phyloP scores from a whole-genome alignment of 1,284 basidiomycete species.

The Takashimella koratensis region DNA sequence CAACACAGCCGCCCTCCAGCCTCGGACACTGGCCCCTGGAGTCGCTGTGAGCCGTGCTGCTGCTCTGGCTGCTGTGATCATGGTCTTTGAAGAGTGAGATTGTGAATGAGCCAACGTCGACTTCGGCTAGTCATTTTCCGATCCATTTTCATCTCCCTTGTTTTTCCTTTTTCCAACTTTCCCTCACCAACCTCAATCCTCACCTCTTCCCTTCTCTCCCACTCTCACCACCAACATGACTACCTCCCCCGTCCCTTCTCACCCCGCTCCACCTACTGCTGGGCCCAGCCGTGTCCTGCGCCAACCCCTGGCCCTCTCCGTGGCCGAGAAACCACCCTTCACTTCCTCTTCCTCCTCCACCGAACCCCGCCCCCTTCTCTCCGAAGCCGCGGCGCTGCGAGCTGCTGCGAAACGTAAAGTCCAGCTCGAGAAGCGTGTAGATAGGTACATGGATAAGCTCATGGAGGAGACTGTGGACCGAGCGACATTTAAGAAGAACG shows the following conservation, averaged over 20 bases:
- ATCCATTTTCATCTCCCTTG: too few species aligned
- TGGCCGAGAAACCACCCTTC: conserved; percentile 6
- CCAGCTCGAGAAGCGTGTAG: conserved; percentile 8
- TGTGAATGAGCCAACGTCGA: too few species aligned
- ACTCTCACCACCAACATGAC: not conserved
- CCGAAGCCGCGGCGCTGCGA: conserved; percentile 7
- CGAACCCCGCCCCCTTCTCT: not conserved
- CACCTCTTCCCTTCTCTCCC: not conserved
- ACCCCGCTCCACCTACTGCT: not conserved
- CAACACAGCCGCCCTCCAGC: too few species aligned
- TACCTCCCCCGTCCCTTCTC: not conserved
- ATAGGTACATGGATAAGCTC: conserved; percentile 15
- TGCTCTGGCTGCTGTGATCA: too few species aligned
- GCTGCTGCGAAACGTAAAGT: conserved; percentile 8
- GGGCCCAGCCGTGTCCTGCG: conserved; percentile 5
- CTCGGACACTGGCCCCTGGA: too few species aligned
- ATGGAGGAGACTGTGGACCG: conserved; percentile 17
- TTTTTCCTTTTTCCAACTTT: too few species aligned
- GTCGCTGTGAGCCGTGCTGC: too few species aligned
- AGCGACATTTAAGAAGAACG: conserved; percentile 4
- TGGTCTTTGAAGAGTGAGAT: too few species aligned
- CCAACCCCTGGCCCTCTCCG: conserved; percentile 11
- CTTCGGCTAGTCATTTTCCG: too few species aligned
- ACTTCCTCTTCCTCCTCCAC: not conserved
- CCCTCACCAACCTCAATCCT: too few species aligned